phyloP scores from a whole-genome alignment of 2,329 filamentous ascomycete species.

The Thielaviopsis ethacetica region DNA sequence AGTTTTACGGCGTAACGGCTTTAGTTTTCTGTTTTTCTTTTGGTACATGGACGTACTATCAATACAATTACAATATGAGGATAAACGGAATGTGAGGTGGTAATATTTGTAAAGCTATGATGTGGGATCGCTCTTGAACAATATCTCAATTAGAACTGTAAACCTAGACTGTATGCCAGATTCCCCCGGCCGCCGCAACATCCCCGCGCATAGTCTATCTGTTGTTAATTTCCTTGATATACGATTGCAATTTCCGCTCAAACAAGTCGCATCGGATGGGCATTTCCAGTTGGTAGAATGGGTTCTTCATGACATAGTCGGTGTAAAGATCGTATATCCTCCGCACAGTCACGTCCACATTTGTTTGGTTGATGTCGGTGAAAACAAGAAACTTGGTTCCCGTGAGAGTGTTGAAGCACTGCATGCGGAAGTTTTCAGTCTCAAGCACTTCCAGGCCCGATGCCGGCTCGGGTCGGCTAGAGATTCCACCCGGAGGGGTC shows the following conservation, averaged over 20 bases:
- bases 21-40: neutral
- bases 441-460: constrained; percentile 86
- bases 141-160: neutral
- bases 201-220: constrained; percentile 17
- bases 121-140: neutral
- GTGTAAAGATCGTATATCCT: constrained; percentile 89
- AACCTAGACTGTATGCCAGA: neutral
- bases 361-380: constrained; percentile 74
- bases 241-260: constrained; percentile 68
- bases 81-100: neutral
- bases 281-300: constrained; percentile 97
- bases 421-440: constrained; percentile 83
- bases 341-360: constrained; percentile 68
- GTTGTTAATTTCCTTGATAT: constrained; percentile 57
- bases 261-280: constrained; percentile 90
- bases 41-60: neutral
- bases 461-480: constrained; percentile 41
- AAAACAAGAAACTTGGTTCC: constrained; percentile 93
- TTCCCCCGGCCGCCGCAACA: neutral
- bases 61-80: neutral
- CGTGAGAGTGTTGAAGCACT: constrained; percentile 89
- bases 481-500: constrained; percentile 16
- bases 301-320: constrained; percentile 99
- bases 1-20: constrained; percentile 7
- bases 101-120: neutral